Conservation (phyloP, 495 filamentous ascomycete genomes). For the Jackrogersella multiformis region DNA sequence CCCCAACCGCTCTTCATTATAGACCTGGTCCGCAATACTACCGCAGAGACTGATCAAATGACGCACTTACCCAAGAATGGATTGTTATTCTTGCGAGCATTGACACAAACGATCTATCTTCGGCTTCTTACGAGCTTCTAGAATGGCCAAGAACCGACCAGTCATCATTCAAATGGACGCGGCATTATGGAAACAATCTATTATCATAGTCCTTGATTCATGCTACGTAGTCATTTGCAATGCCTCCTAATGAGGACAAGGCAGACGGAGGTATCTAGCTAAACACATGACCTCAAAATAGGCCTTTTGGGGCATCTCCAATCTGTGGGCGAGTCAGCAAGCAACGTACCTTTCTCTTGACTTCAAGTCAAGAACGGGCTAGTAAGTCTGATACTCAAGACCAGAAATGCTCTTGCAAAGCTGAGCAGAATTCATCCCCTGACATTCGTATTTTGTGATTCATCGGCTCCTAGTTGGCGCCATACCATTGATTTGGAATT, state of each 20-base stretch:
- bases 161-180: not conserved
- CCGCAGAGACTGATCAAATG: conserved; percentile 11
- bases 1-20: not conserved
- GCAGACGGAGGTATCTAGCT: conserved; percentile 31
- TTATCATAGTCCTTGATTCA: conserved; percentile 22
- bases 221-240: conserved; percentile 36
- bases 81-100: not conserved
- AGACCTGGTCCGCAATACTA: conserved; percentile 26
- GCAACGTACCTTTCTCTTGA: conserved; percentile 31
- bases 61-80: conserved; percentile 31
- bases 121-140: not conserved
- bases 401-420: conserved; percentile 9
- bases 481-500: conserved; percentile 2
- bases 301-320: conserved; percentile 32
- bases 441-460: conserved; percentile 3
- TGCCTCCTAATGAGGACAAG: conserved; percentile 40
- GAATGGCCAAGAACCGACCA: not conserved
- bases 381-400: conserved; percentile 8
- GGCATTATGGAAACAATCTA: not conserved
- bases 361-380: conserved; percentile 13
- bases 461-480: not conserved
- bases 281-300: conserved; percentile 24
- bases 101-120: not conserved
- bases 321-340: conserved; percentile 44
- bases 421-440: conserved; percentile 15